Evolutionary conservation across 257 asterid genomes (phyloP), one percentile per base, ranked within the genome.

Genomic region (Penstemon davidsonii): DNA sequence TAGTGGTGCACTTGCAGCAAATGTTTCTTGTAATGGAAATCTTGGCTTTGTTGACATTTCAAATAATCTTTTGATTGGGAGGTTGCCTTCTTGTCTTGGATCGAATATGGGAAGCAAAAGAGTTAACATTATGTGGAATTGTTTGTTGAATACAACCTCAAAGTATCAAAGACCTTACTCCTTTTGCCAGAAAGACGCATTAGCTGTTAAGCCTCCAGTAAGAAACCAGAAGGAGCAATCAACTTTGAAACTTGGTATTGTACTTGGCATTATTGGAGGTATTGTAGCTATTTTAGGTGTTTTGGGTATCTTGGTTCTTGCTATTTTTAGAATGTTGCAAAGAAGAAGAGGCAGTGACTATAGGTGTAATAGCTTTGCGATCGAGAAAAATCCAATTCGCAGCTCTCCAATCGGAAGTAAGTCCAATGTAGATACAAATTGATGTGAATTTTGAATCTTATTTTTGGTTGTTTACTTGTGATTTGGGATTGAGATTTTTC

Each of bases 101-200:
- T 61, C 96, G 7, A 81, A 69, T 36, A 77, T 72, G 4, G 83
- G 86, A 6, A 90, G 81, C 59, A 81, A 74, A 63, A 89, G 77
- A 0, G 89, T 91, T 4, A 19, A 86, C 11, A 57, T 74, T 51
- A 45, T 82, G 60, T 85, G 88, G 87, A 94, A 94, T 60, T 94
- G 99, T 64, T 66, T 94, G 75, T 79, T 86, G 3, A 87, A 84
- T 66, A 74, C 96, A 13, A 83, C 77, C 59, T 82, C 92, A 3
- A 87, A 79, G 76, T 83, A 80, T 56, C 99, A 94, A 63, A 80
- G 85, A 50, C 75, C 87, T 6, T 12, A 19, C 45, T 72, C 95
- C 18, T 94, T 78, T 74, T 94, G 99, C 68, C 93, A 85, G 7
- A 91, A 87, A 45, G 90, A 91, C 66, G 99, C 99, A n/a, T 36